Evolutionary conservation across 2,329 filamentous ascomycete genomes (phyloP), one percentile per base, ranked within the genome.

Genomic region (Fusarium dlaminii): DNA sequence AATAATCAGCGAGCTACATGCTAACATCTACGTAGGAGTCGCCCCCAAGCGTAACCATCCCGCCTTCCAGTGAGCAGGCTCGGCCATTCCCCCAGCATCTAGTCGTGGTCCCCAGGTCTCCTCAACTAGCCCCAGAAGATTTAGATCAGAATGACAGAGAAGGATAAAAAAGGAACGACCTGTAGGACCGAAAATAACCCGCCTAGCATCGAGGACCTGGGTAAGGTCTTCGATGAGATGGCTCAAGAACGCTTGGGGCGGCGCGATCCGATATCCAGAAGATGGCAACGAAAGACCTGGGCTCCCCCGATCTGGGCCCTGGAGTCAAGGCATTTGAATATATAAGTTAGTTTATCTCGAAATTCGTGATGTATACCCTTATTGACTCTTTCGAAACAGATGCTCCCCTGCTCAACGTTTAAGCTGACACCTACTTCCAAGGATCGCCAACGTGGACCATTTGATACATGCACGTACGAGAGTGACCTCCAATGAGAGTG

Each of bases 1-100:
- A 20, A 14, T 0, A 3, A 27, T 27, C 3, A 14, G 43, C 2
- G 1, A 14, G 43, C 2, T 0, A 20, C 0, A 20, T 29, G 5
- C 43, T 29, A 2, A 29, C 5, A 15, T 20, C 43, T 45, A 9
- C 5, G 2, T 20, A 29, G 8, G 12, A 29, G 12, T 6, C 24
- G 32, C 3, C 18, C 15, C 12, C 11, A 27, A 27, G 24, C 24
- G 42, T 20, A 20, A 5, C 24, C 8, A 45, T 13, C 24, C 17
- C 12, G 5, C n/a, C n/a, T n/a, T n/a, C n/a, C n/a, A n/a, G n/a
- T n/a, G n/a, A n/a, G n/a, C 42, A 6, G 4, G 5, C 8, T 27
- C 12, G 4, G 12, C 42, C 2, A 27, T 45, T 27, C 24, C 5
- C 4, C 12, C 14, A 10, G 18, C 24, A 29, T 14, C 10, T 2